Percentiles rank a stretch among this genome's conserved stretches.
Conservation (phyloP, 2,329 filamentous ascomycete species). For the Aspergillus luchuensis region DNA sequence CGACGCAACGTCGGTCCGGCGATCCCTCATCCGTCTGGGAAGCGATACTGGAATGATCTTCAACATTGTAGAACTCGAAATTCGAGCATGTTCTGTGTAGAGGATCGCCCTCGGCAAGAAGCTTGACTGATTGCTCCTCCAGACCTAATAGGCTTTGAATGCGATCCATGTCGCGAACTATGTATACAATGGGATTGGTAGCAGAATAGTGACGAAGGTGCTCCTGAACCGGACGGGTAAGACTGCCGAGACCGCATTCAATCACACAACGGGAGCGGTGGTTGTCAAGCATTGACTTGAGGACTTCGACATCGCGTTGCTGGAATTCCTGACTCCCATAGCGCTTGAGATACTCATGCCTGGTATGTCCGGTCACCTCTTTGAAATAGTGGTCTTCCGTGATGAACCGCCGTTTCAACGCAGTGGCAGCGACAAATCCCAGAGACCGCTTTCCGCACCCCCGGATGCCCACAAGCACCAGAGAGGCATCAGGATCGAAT, state of each 20-base stretch:
- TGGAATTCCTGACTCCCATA: slow-evolving; percentile 47
- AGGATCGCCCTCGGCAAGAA: slow-evolving; percentile 48
- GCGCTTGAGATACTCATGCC: slow-evolving; percentile 45
- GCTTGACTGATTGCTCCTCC: slow-evolving; percentile 45
- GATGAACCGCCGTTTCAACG: slow-evolving; percentile 46
- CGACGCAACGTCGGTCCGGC: slow-evolving; percentile 48
- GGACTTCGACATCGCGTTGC: slow-evolving; percentile 44
- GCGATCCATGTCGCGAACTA: slow-evolving; percentile 44
- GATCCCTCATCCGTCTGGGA: slow-evolving; percentile 34
- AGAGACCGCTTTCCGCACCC: slow-evolving; percentile 49
- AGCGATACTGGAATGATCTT: slow-evolving; percentile 42
- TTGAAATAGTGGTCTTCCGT: slow-evolving; percentile 50
- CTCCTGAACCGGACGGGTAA: slow-evolving; percentile 46
- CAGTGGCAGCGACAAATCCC: slow-evolving; percentile 47
- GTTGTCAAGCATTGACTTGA: slow-evolving; percentile 49
- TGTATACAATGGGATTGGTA: slow-evolving; percentile 45
- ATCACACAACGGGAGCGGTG: slow-evolving; percentile 46
- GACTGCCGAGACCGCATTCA: slow-evolving; percentile 46
- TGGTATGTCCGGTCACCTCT: slow-evolving; percentile 43
- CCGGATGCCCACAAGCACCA: slow-evolving; percentile 47
- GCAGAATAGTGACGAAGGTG: slow-evolving; percentile 40
- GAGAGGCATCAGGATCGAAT: slow-evolving; percentile 43
- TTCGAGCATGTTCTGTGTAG: slow-evolving; percentile 52
- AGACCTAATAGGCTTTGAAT: slow-evolving; percentile 47
- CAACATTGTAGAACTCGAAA: slow-evolving; percentile 52